Conservation (phyloP, 345 rosid genomes). For the Alliaria petiolata region DNA sequence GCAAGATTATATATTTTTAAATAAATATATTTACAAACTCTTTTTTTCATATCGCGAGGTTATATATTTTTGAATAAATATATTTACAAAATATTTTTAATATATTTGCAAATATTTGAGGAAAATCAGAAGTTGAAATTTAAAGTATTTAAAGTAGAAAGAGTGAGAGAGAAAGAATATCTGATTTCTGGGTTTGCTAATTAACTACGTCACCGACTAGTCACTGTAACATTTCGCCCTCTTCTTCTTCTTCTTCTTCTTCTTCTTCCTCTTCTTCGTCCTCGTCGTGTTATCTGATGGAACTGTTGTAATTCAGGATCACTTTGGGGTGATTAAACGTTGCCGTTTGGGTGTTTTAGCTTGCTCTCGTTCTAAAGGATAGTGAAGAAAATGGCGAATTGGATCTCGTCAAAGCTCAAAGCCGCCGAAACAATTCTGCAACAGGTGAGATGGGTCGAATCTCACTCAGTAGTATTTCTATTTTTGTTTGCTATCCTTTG, state of each 20-base stretch:
- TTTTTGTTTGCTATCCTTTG: too few relatives aligned
- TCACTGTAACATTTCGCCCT: slow-evolving; percentile 6
- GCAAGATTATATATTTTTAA: too few relatives aligned
- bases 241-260: slow-evolving; percentile 10
- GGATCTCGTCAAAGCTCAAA: slow-evolving; percentile 94
- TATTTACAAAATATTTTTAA: too few relatives aligned
- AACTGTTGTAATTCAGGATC: slow-evolving; percentile 2
- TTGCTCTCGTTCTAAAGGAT: neutral
- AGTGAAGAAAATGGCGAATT: slow-evolving; percentile 60
- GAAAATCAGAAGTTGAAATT: too few relatives aligned
- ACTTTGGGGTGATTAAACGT: neutral
- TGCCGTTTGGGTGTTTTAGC: neutral
- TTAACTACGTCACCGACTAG: slow-evolving; percentile 19
- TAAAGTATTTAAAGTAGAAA: too few relatives aligned
- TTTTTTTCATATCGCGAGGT: too few relatives aligned
- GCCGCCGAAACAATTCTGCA: slow-evolving; percentile 85
- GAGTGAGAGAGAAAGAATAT: too few relatives aligned
- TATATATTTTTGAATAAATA: too few relatives aligned
- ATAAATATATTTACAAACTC: too few relatives aligned
- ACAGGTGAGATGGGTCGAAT: slow-evolving; percentile 44
- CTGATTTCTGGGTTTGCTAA: slow-evolving; percentile 3
- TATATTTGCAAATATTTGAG: too few relatives aligned
- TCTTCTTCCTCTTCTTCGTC: neutral
- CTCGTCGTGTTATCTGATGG: slow-evolving; percentile 10
- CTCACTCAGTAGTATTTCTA: too few relatives aligned